A percentile compares a stretch with the other conserved stretches of the same genome.
Evolutionary conservation across 1,139 yeast genomes (phyloP).

Genomic region (Oligophagozyma castellii): DNA sequence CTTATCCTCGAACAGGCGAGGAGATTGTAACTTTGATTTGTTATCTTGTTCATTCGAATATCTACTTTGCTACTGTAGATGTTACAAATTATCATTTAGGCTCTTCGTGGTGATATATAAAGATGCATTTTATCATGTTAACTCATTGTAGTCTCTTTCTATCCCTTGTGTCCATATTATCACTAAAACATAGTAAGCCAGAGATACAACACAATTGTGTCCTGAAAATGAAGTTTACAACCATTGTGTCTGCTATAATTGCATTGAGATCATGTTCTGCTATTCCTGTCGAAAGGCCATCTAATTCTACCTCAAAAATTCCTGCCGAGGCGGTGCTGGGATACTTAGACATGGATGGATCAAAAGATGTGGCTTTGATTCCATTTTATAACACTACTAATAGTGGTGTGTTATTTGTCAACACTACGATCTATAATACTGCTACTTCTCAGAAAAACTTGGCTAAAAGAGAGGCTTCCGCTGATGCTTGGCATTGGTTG

Average conservation of each 20-base stretch:
- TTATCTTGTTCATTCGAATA: too few species aligned
- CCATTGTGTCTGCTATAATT: not conserved
- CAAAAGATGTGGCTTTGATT: slow-evolving; percentile 6
- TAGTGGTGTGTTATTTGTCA: slow-evolving; percentile 8
- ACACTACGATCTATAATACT: slow-evolving; percentile 9
- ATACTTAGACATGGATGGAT: slow-evolving; percentile 7
- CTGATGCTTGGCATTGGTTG: slow-evolving; percentile 7
- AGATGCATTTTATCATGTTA: too few species aligned
- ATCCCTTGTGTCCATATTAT: too few species aligned
- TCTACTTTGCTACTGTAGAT: too few species aligned
- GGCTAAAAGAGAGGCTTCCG: slow-evolving; percentile 4
- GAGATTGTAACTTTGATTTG: too few species aligned
- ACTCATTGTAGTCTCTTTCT: too few species aligned
- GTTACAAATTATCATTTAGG: too few species aligned
- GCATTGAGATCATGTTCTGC: not conserved
- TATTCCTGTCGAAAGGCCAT: slow-evolving; percentile 1
- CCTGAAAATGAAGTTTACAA: not conserved
- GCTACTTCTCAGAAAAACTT: slow-evolving; percentile 4
- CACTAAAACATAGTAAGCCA: too few species aligned
- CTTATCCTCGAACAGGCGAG: too few species aligned
- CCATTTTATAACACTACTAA: slow-evolving; percentile 8
- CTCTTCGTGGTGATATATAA: too few species aligned
- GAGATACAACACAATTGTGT: too few species aligned
- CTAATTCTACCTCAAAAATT: slow-evolving; percentile 3
- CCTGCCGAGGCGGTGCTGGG: slow-evolving; percentile 11